Evolutionary conservation across 2,329 filamentous ascomycete species (phyloP), one percentile per base, ranked within the genome.

Genomic region (Grosmannia serpens): DNA sequence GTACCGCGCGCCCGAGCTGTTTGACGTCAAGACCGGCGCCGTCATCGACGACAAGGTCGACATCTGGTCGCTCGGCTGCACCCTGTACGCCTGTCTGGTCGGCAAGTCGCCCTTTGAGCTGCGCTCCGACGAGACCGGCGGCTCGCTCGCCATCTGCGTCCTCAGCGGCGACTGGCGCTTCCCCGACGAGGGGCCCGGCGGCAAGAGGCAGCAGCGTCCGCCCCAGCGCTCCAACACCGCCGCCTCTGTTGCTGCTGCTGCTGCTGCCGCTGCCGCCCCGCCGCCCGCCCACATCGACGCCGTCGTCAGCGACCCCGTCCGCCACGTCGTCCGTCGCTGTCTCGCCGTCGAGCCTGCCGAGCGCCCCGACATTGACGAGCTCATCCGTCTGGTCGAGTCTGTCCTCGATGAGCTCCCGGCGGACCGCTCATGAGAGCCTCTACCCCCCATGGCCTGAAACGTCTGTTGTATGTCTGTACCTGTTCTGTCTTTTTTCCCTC

Each of bases 91-190:
- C 44, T 97, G 94, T 68, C 80, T 99, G 11, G 90, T 97, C 31
- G 94, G 94, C 64, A 97, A 99, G 73, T 95, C 89, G 17, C 94
- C 94, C 2, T 99, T 99, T 67, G 94, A 99, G 76, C 89, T 91
- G 70, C 86, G 94, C 61, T 92, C 87, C 64, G 94, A 99, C 71
- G 92, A 99, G 76, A 97, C 94, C 0, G 94, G 94, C 63, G 94
- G 94, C 51, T 94, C 88, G 64, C 75, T 99, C 63, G 95, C 88
- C 65, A 88, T 97, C 65, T 97, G 92, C 70, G 89, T 97, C 22
- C 76, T 96, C 20, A 89, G 91, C 61, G 94, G 92, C 46, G 92
- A 97, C 73, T 99, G 94, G 92, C 81, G 91, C 56, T 99, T 97
- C 72, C 94, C 94, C 0, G 91, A 96, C 65, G 91, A 96, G 60